These are phyloP conservation scores for Jasminum sambac DNA, from an alignment of 257 asterid genomes.

Conservation along the genomic window DNA sequence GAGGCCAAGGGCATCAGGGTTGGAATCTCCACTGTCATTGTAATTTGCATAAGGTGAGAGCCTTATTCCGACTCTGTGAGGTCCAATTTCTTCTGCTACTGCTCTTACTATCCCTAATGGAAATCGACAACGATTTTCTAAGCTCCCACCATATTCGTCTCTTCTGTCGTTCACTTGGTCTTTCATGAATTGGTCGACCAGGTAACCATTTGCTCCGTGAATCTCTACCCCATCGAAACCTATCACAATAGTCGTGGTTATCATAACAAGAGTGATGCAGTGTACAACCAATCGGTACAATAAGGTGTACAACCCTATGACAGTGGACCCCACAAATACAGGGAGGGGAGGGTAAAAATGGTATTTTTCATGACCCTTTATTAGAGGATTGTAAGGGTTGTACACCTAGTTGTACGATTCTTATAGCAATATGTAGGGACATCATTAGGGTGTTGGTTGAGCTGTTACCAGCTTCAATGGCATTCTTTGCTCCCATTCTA, in stretches of 20 bases:
- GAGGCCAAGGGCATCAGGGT: conserved; percentile 35
- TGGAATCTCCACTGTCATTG: conserved; percentile 31
- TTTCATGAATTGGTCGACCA: conserved; percentile 41
- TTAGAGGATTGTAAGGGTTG: too few relatives aligned
- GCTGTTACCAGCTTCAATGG: conserved; percentile 25
- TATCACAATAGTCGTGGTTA: conserved; percentile 7
- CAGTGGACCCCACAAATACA: too few relatives aligned
- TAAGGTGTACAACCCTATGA: too few relatives aligned
- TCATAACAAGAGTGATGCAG: too few relatives aligned
- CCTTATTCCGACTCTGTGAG: conserved; percentile 38
- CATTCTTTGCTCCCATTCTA: conserved; percentile 29
- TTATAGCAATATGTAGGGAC: too few relatives aligned
- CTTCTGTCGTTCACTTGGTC: conserved; percentile 39
- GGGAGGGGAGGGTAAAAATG: too few relatives aligned
- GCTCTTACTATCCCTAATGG: conserved; percentile 31
- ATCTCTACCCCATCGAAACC: conserved; percentile 50
- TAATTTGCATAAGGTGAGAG: conserved; percentile 34
- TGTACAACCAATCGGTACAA: too few relatives aligned
- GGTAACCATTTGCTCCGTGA: conserved; percentile 35
- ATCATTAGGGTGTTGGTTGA: too few relatives aligned
- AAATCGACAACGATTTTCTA: conserved; percentile 39
- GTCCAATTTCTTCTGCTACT: conserved; percentile 31
- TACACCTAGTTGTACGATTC: too few relatives aligned
- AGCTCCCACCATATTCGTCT: conserved; percentile 35
- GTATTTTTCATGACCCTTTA: too few relatives aligned